A percentile compares a stretch with the other conserved stretches of the same genome.
Evolutionary conservation across 306 rosid genomes (phyloP).

Genomic region (Glycine latifolia): DNA sequence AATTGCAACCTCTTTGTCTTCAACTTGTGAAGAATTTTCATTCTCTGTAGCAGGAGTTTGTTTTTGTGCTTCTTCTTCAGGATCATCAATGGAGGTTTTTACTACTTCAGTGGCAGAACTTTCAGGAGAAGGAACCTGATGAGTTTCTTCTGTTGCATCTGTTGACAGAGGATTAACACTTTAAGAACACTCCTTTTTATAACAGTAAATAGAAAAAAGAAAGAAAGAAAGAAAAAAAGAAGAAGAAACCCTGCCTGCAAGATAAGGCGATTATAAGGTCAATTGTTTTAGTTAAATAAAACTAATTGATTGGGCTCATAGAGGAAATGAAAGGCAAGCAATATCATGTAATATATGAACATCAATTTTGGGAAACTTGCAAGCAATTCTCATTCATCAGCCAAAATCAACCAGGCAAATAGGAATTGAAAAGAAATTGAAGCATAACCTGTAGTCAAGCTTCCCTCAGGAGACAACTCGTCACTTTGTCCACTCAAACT

Average conservation of each 20-base stretch:
- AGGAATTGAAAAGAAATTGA: constrained; percentile 33
- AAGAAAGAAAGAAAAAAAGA: not conserved
- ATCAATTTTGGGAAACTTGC: constrained; percentile 14
- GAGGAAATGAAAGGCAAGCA: constrained; percentile 30
- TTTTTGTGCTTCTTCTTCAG: constrained; percentile 44
- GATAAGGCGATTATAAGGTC: not conserved
- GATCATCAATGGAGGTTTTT: constrained; percentile 25
- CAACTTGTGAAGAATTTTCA: constrained; percentile 43
- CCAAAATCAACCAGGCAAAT: constrained; percentile 38
- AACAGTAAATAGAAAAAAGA: not conserved
- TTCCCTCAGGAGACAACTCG: constrained; percentile 48
- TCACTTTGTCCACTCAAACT: constrained; percentile 50
- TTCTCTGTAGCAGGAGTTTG: constrained; percentile 29
- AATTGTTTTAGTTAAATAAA: constrained; percentile 29
- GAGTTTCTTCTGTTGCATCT: constrained; percentile 47
- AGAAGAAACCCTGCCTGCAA: not conserved
- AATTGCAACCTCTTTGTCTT: constrained; percentile 42
- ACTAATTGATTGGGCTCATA: constrained; percentile 24
- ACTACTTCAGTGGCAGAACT: constrained; percentile 43
- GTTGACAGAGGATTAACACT: constrained; percentile 40
- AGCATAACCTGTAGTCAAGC: constrained; percentile 57
- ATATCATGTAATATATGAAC: not conserved
- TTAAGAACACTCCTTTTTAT: constrained; percentile 17
- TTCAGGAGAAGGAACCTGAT: constrained; percentile 45
- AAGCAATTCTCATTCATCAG: constrained; percentile 17